phyloP scores from a whole-genome alignment of 2,329 filamentous ascomycete genomes.

The Sphaceloma murrayae region DNA sequence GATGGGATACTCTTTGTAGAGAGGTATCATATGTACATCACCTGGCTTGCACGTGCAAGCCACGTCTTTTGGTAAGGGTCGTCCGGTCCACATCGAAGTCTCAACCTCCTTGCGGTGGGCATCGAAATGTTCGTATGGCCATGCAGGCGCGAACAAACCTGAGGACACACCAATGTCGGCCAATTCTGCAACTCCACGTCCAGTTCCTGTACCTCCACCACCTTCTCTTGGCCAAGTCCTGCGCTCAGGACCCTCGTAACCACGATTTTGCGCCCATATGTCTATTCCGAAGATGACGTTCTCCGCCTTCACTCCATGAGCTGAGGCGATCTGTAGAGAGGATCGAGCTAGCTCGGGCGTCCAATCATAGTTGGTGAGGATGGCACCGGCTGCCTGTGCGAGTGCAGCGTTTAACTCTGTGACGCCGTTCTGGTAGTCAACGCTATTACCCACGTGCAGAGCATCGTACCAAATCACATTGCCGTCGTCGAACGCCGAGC shows the following conservation, averaged over 20 bases:
- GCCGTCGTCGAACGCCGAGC: constrained; percentile 25
- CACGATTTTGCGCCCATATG: constrained; percentile 38
- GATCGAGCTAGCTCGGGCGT: constrained; percentile 24
- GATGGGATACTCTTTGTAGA: constrained; percentile 22
- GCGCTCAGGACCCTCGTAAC: constrained; percentile 25
- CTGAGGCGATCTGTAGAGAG: constrained; percentile 24
- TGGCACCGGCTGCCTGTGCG: constrained; percentile 29
- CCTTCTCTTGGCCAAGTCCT: constrained; percentile 31
- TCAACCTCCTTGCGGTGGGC: constrained; percentile 25
- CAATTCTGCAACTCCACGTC: constrained; percentile 32
- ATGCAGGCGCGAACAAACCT: constrained; percentile 39
- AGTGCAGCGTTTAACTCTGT: constrained; percentile 33
- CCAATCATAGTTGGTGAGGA: constrained; percentile 42
- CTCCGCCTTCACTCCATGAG: constrained; percentile 22
- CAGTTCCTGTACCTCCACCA: constrained; percentile 36
- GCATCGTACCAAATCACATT: constrained; percentile 40
- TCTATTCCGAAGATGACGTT: constrained; percentile 38
- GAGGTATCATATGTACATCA: constrained; percentile 23
- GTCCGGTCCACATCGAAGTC: constrained; percentile 31
- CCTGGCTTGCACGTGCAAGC: constrained; percentile 28
- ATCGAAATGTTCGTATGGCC: constrained; percentile 39
- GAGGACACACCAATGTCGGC: constrained; percentile 30
- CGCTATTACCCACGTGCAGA: constrained; percentile 34
- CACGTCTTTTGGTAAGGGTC: constrained; percentile 22
- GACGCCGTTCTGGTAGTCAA: constrained; percentile 38